These are phyloP conservation scores for Abelmoschus esculentus DNA, from an alignment of 345 rosid species.

Conservation along the genomic window DNA sequence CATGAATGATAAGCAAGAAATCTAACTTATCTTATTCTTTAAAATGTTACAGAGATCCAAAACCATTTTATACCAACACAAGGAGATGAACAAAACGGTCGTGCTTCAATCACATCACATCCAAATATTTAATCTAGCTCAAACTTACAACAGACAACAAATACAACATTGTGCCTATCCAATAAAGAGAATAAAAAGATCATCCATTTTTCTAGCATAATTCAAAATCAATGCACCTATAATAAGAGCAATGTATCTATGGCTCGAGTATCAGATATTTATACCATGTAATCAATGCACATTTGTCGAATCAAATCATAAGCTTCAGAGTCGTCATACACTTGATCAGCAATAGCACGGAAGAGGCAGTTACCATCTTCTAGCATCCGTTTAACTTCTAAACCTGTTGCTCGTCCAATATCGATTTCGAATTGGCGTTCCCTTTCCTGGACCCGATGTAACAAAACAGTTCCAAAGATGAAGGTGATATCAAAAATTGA, in stretches of 20 bases:
- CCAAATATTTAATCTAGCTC: background rate
- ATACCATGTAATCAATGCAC: slow-evolving; percentile 99
- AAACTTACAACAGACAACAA: background rate
- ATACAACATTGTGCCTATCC: no score
- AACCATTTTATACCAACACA: background rate
- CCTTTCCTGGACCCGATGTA: slow-evolving; percentile 56
- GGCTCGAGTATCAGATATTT: background rate
- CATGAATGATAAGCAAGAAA: background rate
- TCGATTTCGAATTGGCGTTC: slow-evolving; percentile 91
- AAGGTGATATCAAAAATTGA: background rate
- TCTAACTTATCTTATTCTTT: background rate
- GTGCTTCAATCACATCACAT: background rate
- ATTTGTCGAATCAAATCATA: slow-evolving; percentile 71
- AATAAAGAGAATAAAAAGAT: no score
- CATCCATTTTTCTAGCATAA: background rate
- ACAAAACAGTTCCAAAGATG: background rate
- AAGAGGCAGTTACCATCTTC: slow-evolving; percentile 99
- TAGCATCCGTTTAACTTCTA: slow-evolving; percentile 85
- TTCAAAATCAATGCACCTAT: background rate
- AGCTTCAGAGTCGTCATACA: slow-evolving; percentile 84
- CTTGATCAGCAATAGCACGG: slow-evolving; percentile 98
- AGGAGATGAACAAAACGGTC: background rate
- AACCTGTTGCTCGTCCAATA: slow-evolving; percentile 61
- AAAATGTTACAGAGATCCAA: background rate
- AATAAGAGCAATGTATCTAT: background rate